These are phyloP conservation scores for Hysterangium stoloniferum DNA, from an alignment of 768 basidiomycete species.

Conservation along the genomic window DNA sequence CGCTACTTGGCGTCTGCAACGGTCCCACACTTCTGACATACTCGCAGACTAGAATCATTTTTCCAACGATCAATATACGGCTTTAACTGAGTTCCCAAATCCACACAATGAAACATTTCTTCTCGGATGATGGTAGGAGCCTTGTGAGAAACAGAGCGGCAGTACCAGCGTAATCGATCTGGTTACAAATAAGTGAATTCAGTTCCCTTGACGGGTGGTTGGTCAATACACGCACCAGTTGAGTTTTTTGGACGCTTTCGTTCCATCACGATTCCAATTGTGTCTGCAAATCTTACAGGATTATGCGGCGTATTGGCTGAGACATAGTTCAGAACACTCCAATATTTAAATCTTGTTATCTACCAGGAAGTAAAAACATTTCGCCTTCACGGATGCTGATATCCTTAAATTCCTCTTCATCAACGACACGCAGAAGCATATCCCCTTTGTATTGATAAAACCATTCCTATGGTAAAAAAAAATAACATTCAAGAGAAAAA, in stretches of 20 bases:
- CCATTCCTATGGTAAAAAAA: slow-evolving; percentile 64
- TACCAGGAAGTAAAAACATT: slow-evolving; percentile 93
- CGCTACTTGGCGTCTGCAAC: slow-evolving; percentile 48
- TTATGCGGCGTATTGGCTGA: slow-evolving; percentile 94
- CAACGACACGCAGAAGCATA: slow-evolving; percentile 85
- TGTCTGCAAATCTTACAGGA: slow-evolving; percentile 84
- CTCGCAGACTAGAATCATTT: slow-evolving; percentile 51
- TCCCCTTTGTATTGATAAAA: slow-evolving; percentile 95
- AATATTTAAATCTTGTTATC: too few species aligned
- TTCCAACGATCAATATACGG: slow-evolving; percentile 87
- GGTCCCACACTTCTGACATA: slow-evolving; percentile 63
- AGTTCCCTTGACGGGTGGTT: background rate
- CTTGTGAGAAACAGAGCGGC: slow-evolving; percentile 51
- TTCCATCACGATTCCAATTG: slow-evolving; percentile 88
- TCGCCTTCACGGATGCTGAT: slow-evolving; percentile 90
- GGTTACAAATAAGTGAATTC: slow-evolving; percentile 6
- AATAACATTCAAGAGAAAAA: background rate
- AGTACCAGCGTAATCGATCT: slow-evolving; percentile 96
- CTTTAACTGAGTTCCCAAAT: slow-evolving; percentile 90
- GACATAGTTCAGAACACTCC: too few species aligned
- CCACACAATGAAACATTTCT: slow-evolving; percentile 79
- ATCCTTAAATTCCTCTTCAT: slow-evolving; percentile 73
- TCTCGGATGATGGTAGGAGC: slow-evolving; percentile 73
- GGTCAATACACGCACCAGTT: slow-evolving; percentile 43
- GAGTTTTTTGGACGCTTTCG: slow-evolving; percentile 69